Evolutionary conservation across 805 yeast genomes (phyloP), one percentile per base, ranked within the genome.

Genomic region (Grigorovia yakushimaensis): DNA sequence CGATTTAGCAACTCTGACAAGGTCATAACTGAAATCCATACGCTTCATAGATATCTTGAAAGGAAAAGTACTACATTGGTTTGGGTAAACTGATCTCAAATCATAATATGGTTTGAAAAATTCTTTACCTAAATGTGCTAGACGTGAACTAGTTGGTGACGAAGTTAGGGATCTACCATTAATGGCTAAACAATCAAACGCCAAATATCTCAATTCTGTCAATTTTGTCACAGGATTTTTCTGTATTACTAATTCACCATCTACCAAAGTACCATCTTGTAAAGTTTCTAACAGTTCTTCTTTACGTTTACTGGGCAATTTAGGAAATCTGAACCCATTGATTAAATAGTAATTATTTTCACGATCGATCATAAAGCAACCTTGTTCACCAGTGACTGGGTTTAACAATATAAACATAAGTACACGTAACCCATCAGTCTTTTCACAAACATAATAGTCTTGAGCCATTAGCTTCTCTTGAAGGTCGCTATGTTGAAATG

Each of bases 361-460:
- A 59, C 99, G 73, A 27, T 94, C 91, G 38, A 93, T 83, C 54
- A 93, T 70, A 58, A 88, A 93, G 7, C 88, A 85, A 3, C 94
- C 91, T 62, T 93, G 98, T 42, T 87, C 91, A 24, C 79, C 81
- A 6, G 80, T 78, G 13, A 84, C 82, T 47, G 82, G 83, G 53
- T 77, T 68, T 7, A 77, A 67, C 24, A 84, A 66, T 4, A 81
- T 73, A 45, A 84, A 74, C 72, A 93, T 71, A 46, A 93, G 69
- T 49, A 94, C 88, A 46, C 99, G 72, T 43, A 91, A 69, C 0
- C 99, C 99, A 66, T 93, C 98, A 0, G 93, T 79, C 62, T 93
- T 93, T 59, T 93, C 99, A 68, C 98, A 94, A 0, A 93, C 98
- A 54, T 81, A 82, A 61, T 89, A 93, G 58, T 94, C 98, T 49